Evolutionary conservation across 2,329 filamentous ascomycete species (phyloP).

Genomic region (Cladosporium sp.): DNA sequence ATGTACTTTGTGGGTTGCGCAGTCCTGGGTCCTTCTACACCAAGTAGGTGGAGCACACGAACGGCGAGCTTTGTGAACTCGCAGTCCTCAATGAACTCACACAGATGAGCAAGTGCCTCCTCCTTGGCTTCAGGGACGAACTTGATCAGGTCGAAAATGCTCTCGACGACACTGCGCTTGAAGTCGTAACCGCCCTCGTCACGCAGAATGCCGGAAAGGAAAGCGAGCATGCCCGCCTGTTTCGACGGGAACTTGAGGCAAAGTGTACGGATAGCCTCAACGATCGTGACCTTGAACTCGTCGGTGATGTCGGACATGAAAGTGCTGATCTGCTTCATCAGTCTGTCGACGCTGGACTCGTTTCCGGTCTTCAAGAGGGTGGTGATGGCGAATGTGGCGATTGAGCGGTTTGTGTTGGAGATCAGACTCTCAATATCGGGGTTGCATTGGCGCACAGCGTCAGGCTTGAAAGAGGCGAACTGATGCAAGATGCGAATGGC

Average conservation of each 20-base stretch:
- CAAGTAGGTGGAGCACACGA: constrained; percentile 88
- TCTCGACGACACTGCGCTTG: constrained; percentile 95
- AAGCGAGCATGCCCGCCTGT: constrained; percentile 95
- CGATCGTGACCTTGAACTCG: constrained; percentile 99
- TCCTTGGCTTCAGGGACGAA: constrained; percentile 88
- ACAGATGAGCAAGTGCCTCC: constrained; percentile 86
- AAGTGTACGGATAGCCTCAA: constrained; percentile 93
- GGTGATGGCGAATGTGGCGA: constrained; percentile 97
- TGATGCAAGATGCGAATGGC: constrained; percentile 94
- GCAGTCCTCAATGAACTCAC: constrained; percentile 99
- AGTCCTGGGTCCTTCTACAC: constrained; percentile 91
- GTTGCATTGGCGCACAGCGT: constrained; percentile 89
- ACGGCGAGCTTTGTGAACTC: constrained; percentile 98
- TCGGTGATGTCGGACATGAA: constrained; percentile 99
- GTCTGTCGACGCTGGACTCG: constrained; percentile 89
- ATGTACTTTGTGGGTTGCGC: constrained; percentile 98
- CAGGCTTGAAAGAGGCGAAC: constrained; percentile 94
- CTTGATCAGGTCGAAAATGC: constrained; percentile 99
- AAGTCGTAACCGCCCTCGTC: constrained; percentile 99
- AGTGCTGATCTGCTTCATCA: constrained; percentile 97
- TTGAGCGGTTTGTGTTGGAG: constrained; percentile 93
- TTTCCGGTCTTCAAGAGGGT: constrained; percentile 98
- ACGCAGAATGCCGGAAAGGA: constrained; percentile 92
- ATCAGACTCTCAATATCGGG: constrained; percentile 96
- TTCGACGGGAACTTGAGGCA: constrained; percentile 98